Base-by-base conservation (phyloP, 305 asterid species). In the Ajuga reptans region DNA sequence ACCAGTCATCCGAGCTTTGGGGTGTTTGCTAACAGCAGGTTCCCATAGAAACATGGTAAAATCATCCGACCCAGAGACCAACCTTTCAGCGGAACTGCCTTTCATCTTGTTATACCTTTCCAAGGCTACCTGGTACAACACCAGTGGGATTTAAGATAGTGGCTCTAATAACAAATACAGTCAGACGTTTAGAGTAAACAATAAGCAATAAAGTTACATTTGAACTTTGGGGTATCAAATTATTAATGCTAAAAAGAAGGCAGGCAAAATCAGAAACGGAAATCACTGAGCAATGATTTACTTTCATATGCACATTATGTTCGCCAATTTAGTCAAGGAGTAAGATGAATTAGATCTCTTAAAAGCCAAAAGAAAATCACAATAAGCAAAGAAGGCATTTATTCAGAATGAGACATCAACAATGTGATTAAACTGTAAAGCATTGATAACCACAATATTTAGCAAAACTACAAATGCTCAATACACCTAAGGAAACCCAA, bases 21-120 rank as follows among this genome's bases (percentile, higher is more conserved):
- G 91, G 34, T 84, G 89, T 80, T 91, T 91, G 82, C 91, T 85
- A 45, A 80, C 85, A 29, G 83, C 53, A 39, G 99, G 99, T 74
- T 93, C 97, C 97, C 99, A 93, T 47, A 91, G 79, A 69, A 91
- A 86, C 99, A 91, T 93, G 65, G 99, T 93, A 67, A 89, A 89
- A 79, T 93, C 99, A 81, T 93, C 99, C 51, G 97, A 90, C 41
- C 99, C 97, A 17, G 99, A 91, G 58, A 93, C 97, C 80, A 93
- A 79, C 52, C 99, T 80, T 77, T 91, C 99, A 34, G 96, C 96
- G 63, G 87, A 89, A 79, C 76, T 72, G 37, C 88, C 91, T 81
- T 84, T 93, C 82, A 68, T 81, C 81, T 87, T 91, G 41, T 78
- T 85, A 84, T 93, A 91, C 83, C 95, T 87, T 66, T 89, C 96